A percentile compares a stretch with the other conserved stretches of the same genome.
These are phyloP conservation scores for Colletotrichum falcatum DNA, from an alignment of 2,329 filamentous ascomycete species.

Conservation along the genomic window DNA sequence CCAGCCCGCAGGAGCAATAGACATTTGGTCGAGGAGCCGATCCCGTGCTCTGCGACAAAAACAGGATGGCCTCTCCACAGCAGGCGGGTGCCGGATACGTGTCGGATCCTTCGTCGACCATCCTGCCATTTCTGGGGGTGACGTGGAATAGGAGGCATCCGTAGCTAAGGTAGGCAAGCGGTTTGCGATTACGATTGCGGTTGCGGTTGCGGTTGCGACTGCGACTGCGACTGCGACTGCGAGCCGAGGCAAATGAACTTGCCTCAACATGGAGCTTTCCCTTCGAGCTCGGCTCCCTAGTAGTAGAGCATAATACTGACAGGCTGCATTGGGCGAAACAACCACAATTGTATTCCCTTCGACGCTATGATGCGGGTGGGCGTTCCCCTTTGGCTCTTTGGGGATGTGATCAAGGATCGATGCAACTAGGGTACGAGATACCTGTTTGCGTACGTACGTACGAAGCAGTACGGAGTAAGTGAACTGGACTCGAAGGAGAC, in stretches of 20 bases:
- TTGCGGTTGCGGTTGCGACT: neutral
- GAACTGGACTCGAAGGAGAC: neutral
- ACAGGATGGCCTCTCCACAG: neutral
- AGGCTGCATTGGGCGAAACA: neutral
- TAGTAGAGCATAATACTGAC: neutral
- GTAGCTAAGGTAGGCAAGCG: no score
- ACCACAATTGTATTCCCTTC: neutral
- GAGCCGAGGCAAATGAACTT: neutral
- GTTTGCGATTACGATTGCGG: no score
- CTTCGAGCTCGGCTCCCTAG: neutral
- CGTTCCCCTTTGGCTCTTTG: neutral
- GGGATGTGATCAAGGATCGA: neutral
- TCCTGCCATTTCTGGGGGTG: conserved; percentile 8
- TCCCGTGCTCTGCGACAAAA: conserved; percentile 7
- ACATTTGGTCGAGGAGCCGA: neutral
- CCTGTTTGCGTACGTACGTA: no score
- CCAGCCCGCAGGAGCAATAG: neutral
- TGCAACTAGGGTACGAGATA: neutral
- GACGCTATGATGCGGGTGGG: neutral
- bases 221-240: neutral
- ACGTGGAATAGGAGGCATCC: neutral
- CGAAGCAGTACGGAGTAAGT: no score
- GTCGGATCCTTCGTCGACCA: neutral
- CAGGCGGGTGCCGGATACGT: neutral
- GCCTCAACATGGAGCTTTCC: neutral